Percentiles rank a stretch among this genome's conserved stretches.
phyloP scores from a whole-genome alignment of 2,329 filamentous ascomycete genomes.

The Colletotrichum trifolii region DNA sequence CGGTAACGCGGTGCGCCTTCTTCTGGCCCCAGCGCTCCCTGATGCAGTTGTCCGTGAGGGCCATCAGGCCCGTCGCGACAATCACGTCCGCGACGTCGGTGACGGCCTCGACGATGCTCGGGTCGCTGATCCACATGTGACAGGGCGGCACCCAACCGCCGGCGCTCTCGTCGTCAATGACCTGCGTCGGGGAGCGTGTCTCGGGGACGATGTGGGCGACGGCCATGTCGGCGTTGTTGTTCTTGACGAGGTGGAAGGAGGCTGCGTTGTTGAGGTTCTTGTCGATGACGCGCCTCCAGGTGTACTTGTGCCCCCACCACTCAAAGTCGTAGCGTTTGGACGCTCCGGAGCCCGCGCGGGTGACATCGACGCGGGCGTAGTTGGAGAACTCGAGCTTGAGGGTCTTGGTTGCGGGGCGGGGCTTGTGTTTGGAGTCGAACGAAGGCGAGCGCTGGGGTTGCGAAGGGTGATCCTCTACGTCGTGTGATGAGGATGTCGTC shows the following conservation, averaged over 20 bases:
- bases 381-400: conserved; percentile 96
- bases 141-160: conserved; percentile 93
- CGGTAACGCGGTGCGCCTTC: conserved; percentile 52
- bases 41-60: conserved; percentile 92
- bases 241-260: conserved; percentile 83
- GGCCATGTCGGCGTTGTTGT: conserved; percentile 59
- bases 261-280: conserved; percentile 72
- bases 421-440: conserved; percentile 49
- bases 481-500: conserved; percentile 49
- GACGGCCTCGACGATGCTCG: conserved; percentile 72
- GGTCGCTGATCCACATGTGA: conserved; percentile 89
- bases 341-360: conserved; percentile 72
- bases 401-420: conserved; percentile 71
- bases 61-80: conserved; percentile 87
- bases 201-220: conserved; percentile 90
- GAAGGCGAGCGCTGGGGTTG: conserved; percentile 43
- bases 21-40: conserved; percentile 75
- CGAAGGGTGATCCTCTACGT: conserved; percentile 46
- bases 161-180: conserved; percentile 76
- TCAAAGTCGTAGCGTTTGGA: conserved; percentile 89
- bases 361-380: conserved; percentile 91
- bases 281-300: conserved; percentile 81
- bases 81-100: conserved; percentile 91
- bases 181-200: conserved; percentile 76
- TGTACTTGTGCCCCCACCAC: conserved; percentile 90